Evolutionary conservation across 148 eudicot species (phyloP), one percentile per base, ranked within the genome.

Genomic region (Cornus controversa): DNA sequence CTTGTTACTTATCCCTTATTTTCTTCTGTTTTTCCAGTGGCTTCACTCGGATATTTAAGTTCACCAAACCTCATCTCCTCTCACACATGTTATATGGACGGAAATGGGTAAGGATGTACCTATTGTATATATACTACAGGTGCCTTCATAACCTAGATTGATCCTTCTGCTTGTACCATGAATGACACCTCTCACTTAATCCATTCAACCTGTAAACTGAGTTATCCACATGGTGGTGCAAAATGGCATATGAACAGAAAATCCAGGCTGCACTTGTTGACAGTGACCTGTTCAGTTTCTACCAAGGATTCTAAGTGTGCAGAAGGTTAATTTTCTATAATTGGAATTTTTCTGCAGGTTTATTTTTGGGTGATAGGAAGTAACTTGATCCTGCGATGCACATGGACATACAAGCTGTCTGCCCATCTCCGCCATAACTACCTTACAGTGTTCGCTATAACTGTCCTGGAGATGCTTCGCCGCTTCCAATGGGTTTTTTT

Each of bases 351-450:
- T 26, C 10, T 82, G 82, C 85, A 93, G 99, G 96, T 95, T 31
- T 90, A 86, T 72, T 36, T 86, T 76, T 92, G 99, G 98, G 98
- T 93, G 64, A 79, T 96, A 22, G 92, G 90, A 75, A 96, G 95
- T 89, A 96, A 96, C 85, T 86, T 96, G 78, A 84, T 93, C n/a
- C 83, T 96, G 77, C 84, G 97, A n/a, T 93, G 99, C 87, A 96
- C 99, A 13, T 96, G 99, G 98, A 96, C 99, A 1, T 96, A 96
- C 90, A 96, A 96, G 85, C 86, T 96, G 27, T 96, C 99, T 3
- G 96, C 99, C 76, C 98, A 96, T 93, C 97, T 96, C 64, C 95
- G 98, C 11, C 98, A 93, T 73, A 93, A 93, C 68, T 91, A 96
- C 81, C 83, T 93, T 8, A 96, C 98, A 0, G 90, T 93, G 60